Evolutionary conservation across 345 rosid genomes (phyloP).

Genomic region (Jatropha curcas): DNA sequence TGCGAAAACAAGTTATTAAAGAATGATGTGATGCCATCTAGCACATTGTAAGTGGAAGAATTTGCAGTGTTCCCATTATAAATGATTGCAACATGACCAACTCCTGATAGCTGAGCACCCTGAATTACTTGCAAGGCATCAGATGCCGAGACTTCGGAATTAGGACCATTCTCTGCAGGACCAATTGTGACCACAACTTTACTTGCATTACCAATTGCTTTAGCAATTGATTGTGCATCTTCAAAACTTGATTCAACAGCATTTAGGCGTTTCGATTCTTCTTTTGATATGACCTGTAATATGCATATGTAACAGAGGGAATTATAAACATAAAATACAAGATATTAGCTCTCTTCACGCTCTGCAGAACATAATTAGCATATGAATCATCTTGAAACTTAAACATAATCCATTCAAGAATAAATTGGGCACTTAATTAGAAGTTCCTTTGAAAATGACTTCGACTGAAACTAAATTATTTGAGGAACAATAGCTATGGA

Average conservation of each 20-base stretch:
- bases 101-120: slow-evolving; percentile 85
- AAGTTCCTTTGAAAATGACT: no score
- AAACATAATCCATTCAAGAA: no score
- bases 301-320: no score
- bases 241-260: slow-evolving; percentile 78
- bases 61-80: slow-evolving; percentile 45
- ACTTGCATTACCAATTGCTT: slow-evolving; percentile 95
- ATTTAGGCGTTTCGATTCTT: slow-evolving; percentile 72
- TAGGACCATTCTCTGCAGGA: slow-evolving; percentile 69
- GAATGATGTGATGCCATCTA: slow-evolving; percentile 78
- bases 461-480: no score
- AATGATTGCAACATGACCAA: slow-evolving; percentile 76
- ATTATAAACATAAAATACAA: neutral
- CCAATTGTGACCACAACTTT: slow-evolving; percentile 86
- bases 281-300: slow-evolving; percentile 74
- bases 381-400: no score
- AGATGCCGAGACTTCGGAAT: slow-evolving; percentile 52
- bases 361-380: no score
- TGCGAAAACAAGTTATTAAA: slow-evolving; percentile 70
- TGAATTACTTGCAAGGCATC: slow-evolving; percentile 77
- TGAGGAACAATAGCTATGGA: no score
- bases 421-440: no score
- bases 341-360: neutral
- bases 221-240: slow-evolving; percentile 78
- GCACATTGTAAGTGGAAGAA: slow-evolving; percentile 66